Percentiles rank a stretch among this genome's conserved stretches.
These are phyloP conservation scores for Aspergillus intermedius DNA, from an alignment of 2,329 filamentous ascomycete species.

Conservation along the genomic window DNA sequence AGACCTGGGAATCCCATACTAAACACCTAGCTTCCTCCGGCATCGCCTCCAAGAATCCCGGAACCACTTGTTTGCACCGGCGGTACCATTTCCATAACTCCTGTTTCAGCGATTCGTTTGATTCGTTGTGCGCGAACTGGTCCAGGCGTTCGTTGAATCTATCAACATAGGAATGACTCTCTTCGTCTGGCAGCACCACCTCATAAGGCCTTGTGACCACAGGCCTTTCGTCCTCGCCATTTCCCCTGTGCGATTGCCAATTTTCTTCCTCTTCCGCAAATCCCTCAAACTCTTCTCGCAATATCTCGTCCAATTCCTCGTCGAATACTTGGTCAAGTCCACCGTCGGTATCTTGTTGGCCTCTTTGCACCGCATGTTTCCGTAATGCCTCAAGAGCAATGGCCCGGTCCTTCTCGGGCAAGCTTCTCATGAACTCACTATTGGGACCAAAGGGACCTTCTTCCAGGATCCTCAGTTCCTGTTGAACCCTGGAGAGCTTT, in stretches of 20 bases:
- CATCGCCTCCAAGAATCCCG: slow-evolving; percentile 49
- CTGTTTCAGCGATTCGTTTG: slow-evolving; percentile 24
- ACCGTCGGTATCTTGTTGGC: slow-evolving; percentile 15
- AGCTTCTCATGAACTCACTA: slow-evolving; percentile 37
- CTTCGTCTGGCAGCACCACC: slow-evolving; percentile 27
- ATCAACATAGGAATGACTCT: slow-evolving; percentile 33
- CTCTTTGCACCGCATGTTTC: slow-evolving; percentile 35
- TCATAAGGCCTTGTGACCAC: slow-evolving; percentile 21
- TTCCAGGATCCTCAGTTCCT: slow-evolving; percentile 34
- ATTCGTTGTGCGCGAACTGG: slow-evolving; percentile 21
- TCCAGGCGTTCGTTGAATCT: slow-evolving; percentile 36
- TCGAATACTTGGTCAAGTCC: slow-evolving; percentile 35
- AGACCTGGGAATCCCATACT: slow-evolving; percentile 56
- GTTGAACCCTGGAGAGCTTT: slow-evolving; percentile 34
- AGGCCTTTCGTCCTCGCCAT: slow-evolving; percentile 13
- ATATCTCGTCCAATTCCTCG: slow-evolving; percentile 36
- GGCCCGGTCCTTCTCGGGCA: slow-evolving; percentile 37
- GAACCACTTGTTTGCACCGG: slow-evolving; percentile 42
- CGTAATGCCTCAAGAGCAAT: slow-evolving; percentile 38
- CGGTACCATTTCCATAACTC: slow-evolving; percentile 47
- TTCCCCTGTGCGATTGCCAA: slow-evolving; percentile 23
- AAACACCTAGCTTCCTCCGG: slow-evolving; percentile 56
- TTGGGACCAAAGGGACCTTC: slow-evolving; percentile 40
- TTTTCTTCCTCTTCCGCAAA: slow-evolving; percentile 32
- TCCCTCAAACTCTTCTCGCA: slow-evolving; percentile 32